Conservation (phyloP, 2,329 filamentous ascomycete species). For the Aspergillus ochraceus region DNA sequence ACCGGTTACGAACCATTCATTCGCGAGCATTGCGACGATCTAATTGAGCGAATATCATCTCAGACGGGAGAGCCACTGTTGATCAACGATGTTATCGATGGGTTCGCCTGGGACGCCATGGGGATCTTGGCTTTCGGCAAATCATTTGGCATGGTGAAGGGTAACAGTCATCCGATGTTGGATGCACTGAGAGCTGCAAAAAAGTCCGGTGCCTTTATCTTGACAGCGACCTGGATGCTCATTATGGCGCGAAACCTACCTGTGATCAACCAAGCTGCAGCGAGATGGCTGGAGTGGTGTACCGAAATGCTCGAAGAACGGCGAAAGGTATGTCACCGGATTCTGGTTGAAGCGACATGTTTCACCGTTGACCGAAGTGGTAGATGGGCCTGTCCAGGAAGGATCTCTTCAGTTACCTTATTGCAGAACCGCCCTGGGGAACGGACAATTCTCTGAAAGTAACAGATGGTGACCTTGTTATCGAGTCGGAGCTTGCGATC, state of each 20-base stretch:
- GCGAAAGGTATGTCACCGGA: neutral
- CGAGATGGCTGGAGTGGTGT: slow-evolving; percentile 8
- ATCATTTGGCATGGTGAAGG: slow-evolving; percentile 9
- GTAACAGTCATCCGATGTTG: neutral
- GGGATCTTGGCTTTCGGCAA: slow-evolving; percentile 10
- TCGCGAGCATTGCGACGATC: slow-evolving; percentile 9
- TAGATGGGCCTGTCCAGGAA: neutral
- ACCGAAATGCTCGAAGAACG: slow-evolving; percentile 4
- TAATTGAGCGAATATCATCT: neutral
- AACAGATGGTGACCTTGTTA: slow-evolving; percentile 4
- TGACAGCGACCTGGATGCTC: slow-evolving; percentile 5
- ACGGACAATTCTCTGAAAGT: neutral
- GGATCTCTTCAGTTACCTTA: slow-evolving; percentile 13
- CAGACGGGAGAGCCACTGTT: slow-evolving; percentile 1
- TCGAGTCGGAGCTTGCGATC: slow-evolving; percentile 11
- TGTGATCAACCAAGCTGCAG: neutral
- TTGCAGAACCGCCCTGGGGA: neutral
- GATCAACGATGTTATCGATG: neutral
- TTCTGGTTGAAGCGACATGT: neutral
- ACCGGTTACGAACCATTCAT: slow-evolving; percentile 8
- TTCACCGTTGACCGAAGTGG: neutral
- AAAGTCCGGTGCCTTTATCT: neutral
- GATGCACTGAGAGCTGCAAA: neutral
- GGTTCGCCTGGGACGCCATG: slow-evolving; percentile 6
- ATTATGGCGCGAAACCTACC: slow-evolving; percentile 6